phyloP scores from a whole-genome alignment of 345 rosid species.

The Hibiscus tridactylites region DNA sequence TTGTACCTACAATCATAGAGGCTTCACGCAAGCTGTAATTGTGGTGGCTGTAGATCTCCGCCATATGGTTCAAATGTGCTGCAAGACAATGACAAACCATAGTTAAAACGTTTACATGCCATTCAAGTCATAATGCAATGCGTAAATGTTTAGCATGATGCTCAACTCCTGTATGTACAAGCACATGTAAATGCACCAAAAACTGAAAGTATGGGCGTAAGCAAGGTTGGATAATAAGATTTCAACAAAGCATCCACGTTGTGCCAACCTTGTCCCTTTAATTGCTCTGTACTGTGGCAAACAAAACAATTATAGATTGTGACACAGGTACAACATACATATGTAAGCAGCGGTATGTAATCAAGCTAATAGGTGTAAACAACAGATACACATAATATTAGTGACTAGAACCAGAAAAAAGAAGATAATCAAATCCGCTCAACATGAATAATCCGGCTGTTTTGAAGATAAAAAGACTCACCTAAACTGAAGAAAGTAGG shows the following conservation, averaged over 20 bases:
- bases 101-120: conserved; percentile 7
- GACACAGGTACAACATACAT: not conserved
- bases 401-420: not conserved
- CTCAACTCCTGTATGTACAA: not conserved
- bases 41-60: conserved; percentile 63
- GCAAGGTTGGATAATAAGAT: not conserved
- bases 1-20: conserved; percentile 57
- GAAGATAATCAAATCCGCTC: not conserved
- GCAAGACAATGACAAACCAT: conserved; percentile 16
- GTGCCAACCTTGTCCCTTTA: not conserved
- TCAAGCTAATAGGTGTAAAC: not conserved
- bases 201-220: not conserved
- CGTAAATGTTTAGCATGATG: not conserved
- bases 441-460: not conserved
- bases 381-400: not conserved
- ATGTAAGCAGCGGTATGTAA: not conserved
- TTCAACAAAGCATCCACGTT: not conserved
- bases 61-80: conserved; percentile 90
- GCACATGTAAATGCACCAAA: not conserved
- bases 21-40: conserved; percentile 59
- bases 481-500: conserved; percentile 91
- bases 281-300: not conserved
- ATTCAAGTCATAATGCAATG: not conserved
- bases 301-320: not conserved
- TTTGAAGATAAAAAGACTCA: conserved; percentile 21